Percentiles rank a stretch among this genome's conserved stretches.
Evolutionary conservation across 495 filamentous ascomycete species (phyloP).

Genomic region (Tetracladium marchalianum): DNA sequence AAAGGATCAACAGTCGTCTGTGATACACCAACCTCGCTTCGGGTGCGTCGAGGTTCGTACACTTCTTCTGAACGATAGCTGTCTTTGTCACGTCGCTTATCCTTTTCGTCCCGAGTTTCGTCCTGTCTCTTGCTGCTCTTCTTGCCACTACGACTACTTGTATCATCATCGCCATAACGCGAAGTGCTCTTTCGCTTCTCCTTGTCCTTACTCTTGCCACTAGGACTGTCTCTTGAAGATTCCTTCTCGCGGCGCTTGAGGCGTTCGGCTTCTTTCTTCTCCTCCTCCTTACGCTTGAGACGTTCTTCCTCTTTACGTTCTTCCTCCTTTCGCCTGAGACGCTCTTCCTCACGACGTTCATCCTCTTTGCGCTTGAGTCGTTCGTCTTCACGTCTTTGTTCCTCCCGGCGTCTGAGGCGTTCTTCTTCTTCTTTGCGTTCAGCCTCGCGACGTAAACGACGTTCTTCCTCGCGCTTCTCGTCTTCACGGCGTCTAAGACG

Average conservation of each 20-base stretch:
- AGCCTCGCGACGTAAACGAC: not conserved
- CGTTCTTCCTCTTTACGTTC: slow-evolving; percentile 5
- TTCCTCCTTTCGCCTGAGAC: slow-evolving; percentile 1
- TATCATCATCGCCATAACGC: slow-evolving; percentile 13
- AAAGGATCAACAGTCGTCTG: slow-evolving; percentile 34
- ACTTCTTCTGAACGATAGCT: slow-evolving; percentile 4
- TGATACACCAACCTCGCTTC: slow-evolving; percentile 6
- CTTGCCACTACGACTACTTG: slow-evolving; percentile 18
- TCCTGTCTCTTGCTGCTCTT: slow-evolving; percentile 10
- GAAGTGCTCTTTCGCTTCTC: slow-evolving; percentile 20
- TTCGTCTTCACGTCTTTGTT: slow-evolving; percentile 6
- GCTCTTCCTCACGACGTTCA: slow-evolving; percentile 13
- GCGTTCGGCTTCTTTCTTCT: slow-evolving; percentile 9
- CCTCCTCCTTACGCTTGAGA: slow-evolving; percentile 1
- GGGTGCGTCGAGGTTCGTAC: not conserved
- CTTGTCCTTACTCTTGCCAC: not conserved
- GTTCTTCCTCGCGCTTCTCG: not conserved
- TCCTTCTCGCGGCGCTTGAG: slow-evolving; percentile 17
- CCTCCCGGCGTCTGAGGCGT: slow-evolving; percentile 4
- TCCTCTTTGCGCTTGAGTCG: slow-evolving; percentile 11
- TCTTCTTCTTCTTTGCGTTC: slow-evolving; percentile 8
- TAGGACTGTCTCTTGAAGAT: slow-evolving; percentile 4
- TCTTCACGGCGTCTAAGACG: slow-evolving; percentile 15
- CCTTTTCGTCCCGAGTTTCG: slow-evolving; percentile 12
- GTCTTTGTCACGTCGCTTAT: slow-evolving; percentile 17